Evolutionary conservation across 192 early-diverging fungal species (phyloP).

Genomic region (Lobosporangium transversale): DNA sequence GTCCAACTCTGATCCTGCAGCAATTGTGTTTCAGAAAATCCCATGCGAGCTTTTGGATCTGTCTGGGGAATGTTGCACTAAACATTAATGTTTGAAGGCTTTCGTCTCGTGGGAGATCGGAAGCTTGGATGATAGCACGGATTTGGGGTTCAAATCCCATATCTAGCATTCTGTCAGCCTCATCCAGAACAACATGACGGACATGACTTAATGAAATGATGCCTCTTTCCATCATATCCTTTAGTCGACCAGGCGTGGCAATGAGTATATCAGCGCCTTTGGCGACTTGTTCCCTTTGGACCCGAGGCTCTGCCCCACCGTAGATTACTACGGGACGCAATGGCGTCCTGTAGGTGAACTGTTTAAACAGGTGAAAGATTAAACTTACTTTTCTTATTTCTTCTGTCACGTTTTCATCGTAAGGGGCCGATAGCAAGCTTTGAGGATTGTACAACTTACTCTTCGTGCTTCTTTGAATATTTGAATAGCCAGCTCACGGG

Average conservation of each 20-base stretch:
- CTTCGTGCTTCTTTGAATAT: slow-evolving; percentile 82
- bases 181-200: slow-evolving; percentile 78
- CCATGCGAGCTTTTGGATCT: slow-evolving; percentile 90
- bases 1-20: slow-evolving; percentile 86
- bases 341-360: slow-evolving; percentile 28
- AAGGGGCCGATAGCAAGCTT: neutral
- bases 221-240: slow-evolving; percentile 89
- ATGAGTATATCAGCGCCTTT: slow-evolving; percentile 93
- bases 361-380: slow-evolving; percentile 15
- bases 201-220: slow-evolving; percentile 78
- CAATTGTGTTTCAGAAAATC: slow-evolving; percentile 87
- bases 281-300: slow-evolving; percentile 81
- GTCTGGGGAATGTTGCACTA: slow-evolving; percentile 95
- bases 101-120: slow-evolving; percentile 77
- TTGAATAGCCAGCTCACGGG: slow-evolving; percentile 84
- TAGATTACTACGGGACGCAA: slow-evolving; percentile 79
- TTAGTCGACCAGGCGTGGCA: slow-evolving; percentile 93
- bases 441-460: slow-evolving; percentile 29
- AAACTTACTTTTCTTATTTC: too few species aligned
- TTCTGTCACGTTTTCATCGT: slow-evolving; percentile 63
- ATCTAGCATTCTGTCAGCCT: slow-evolving; percentile 96
- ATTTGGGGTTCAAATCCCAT: slow-evolving; percentile 98
- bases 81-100: slow-evolving; percentile 95
- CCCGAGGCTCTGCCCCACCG: slow-evolving; percentile 84
- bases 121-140: slow-evolving; percentile 80